Percentiles rank a stretch among this genome's conserved stretches.
phyloP scores from a whole-genome alignment of 768 basidiomycete genomes.

The Russula foetens region DNA sequence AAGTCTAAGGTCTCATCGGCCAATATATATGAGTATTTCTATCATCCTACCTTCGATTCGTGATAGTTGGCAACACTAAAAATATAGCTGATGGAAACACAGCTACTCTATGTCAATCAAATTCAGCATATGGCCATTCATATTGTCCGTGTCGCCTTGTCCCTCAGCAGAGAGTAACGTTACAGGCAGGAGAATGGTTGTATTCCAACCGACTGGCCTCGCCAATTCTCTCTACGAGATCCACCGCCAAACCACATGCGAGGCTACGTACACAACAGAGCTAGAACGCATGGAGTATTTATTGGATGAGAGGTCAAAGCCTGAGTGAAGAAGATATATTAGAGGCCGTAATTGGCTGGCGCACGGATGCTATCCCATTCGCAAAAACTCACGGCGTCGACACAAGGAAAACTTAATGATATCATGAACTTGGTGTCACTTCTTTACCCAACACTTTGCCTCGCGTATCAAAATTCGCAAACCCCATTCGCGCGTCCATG shows the following conservation, averaged over 20 bases:
- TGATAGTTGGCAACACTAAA: not conserved
- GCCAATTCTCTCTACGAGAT: not conserved
- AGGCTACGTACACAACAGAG: not conserved
- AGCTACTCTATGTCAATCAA: not conserved
- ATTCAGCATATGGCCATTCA: not conserved
- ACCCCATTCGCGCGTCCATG: conserved; percentile 20
- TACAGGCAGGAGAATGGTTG: not conserved
- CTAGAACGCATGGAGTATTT: not conserved
- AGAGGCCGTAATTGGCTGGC: not conserved
- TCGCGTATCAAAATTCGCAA: conserved; percentile 19
- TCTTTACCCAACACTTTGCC: conserved; percentile 13
- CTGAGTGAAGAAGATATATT: not conserved
- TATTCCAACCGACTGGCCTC: not conserved
- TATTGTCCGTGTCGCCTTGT: too few relatives aligned
- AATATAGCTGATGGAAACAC: too few relatives aligned
- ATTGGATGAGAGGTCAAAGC: not conserved
- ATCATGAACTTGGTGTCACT: not conserved
- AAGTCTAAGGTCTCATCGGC: not conserved
- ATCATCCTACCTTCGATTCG: not conserved
- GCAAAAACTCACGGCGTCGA: not conserved
- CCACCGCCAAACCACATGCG: not conserved
- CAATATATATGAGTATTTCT: not conserved
- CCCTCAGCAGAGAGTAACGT: not conserved
- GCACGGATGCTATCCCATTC: not conserved
- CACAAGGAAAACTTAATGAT: too few relatives aligned